Percentiles rank a stretch among this genome's conserved stretches.
phyloP scores from a whole-genome alignment of 768 basidiomycete genomes.

The Leccinum olivaceopallidum region DNA sequence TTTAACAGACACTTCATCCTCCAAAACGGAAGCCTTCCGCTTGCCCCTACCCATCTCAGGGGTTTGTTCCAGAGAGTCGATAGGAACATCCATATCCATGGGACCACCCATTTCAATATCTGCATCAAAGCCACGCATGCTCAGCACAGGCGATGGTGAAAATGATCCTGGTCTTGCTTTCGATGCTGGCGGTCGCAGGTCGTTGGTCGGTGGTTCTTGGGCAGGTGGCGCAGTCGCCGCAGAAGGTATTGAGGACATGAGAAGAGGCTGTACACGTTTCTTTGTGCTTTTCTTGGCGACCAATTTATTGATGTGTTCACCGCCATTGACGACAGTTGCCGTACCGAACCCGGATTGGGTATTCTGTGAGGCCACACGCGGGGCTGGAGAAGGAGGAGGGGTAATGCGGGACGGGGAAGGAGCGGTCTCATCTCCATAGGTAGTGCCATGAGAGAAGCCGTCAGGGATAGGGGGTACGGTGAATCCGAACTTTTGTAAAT shows the following conservation, averaged over 20 bases:
- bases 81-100: slow-evolving; percentile 57
- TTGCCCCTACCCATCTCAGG: slow-evolving; percentile 46
- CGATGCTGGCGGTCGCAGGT: slow-evolving; percentile 24
- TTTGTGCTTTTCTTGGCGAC: slow-evolving; percentile 74
- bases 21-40: slow-evolving; percentile 48
- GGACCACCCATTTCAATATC: slow-evolving; percentile 42
- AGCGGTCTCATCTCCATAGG: slow-evolving; percentile 20
- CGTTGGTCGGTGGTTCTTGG: slow-evolving; percentile 14
- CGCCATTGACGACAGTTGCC: slow-evolving; percentile 39
- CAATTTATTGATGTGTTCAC: slow-evolving; percentile 68
- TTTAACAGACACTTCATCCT: slow-evolving; percentile 40
- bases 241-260: slow-evolving; percentile 41
- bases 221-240: slow-evolving; percentile 21
- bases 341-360: slow-evolving; percentile 43
- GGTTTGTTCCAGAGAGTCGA: slow-evolving; percentile 52
- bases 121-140: slow-evolving; percentile 50
- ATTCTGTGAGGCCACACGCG: slow-evolving; percentile 31
- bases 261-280: slow-evolving; percentile 59
- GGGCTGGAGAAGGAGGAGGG: slow-evolving; percentile 50
- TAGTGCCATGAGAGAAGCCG: slow-evolving; percentile 61
- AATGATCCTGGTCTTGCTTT: slow-evolving; percentile 27
- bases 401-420: slow-evolving; percentile 37
- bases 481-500: slow-evolving; percentile 82
- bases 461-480: slow-evolving; percentile 63
- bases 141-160: slow-evolving; percentile 47